These are phyloP conservation scores for Alternaria gansuensis DNA, from an alignment of 2,329 filamentous ascomycete species.

Conservation along the genomic window DNA sequence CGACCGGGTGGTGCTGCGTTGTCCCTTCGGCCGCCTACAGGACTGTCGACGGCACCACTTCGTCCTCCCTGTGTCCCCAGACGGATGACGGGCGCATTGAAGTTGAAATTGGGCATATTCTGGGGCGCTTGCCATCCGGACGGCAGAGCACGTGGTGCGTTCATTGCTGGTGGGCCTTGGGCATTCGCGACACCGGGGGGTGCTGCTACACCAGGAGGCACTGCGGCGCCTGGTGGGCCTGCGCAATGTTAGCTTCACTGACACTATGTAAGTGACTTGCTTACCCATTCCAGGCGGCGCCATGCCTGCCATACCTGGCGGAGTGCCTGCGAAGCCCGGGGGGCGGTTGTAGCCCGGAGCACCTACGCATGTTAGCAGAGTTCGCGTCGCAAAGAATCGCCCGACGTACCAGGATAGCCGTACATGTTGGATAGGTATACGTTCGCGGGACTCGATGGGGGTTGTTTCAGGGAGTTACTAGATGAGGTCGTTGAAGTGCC, in stretches of 20 bases:
- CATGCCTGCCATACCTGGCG: constrained; percentile 78
- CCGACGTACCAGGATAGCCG: constrained; percentile 46
- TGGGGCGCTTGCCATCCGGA: constrained; percentile 85
- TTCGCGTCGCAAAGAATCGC: neutral
- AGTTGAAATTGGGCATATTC: constrained; percentile 97
- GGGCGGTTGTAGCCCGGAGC: constrained; percentile 75
- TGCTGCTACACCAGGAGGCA: constrained; percentile 75
- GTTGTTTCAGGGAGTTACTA: neutral
- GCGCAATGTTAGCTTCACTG: constrained; percentile 10
- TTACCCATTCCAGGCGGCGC: constrained; percentile 83
- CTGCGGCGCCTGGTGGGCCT: constrained; percentile 28
- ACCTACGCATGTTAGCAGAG: constrained; percentile 42
- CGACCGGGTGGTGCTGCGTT: constrained; percentile 52
- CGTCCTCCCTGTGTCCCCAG: constrained; percentile 81
- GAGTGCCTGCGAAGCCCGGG: constrained; percentile 76
- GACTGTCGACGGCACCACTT: constrained; percentile 56
- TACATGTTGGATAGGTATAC: constrained; percentile 41
- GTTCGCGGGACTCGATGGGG: constrained; percentile 5
- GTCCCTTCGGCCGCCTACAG: constrained; percentile 60
- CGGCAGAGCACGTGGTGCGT: constrained; percentile 81
- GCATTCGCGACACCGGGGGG: constrained; percentile 82
- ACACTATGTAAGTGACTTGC: constrained; percentile 34
- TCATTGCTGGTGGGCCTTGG: constrained; percentile 75
- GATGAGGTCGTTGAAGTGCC: neutral
- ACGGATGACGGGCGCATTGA: constrained; percentile 94